Percentiles rank a stretch among this genome's conserved stretches.
These are phyloP conservation scores for Stevia rebaudiana DNA, from an alignment of 140 eudicot genomes.

Conservation along the genomic window DNA sequence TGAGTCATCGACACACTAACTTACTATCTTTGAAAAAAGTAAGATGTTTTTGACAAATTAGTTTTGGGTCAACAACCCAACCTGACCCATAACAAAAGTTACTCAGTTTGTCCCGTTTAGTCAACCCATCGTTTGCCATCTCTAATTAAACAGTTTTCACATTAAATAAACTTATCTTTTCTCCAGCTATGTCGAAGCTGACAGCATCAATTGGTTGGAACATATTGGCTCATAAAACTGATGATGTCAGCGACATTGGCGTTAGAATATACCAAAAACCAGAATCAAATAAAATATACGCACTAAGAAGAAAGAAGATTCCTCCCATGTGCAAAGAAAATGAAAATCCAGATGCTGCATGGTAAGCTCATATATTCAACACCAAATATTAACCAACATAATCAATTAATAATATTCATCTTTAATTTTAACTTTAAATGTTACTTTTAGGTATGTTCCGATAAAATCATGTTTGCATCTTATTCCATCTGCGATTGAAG, in stretches of 20 bases:
- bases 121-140: background rate
- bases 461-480: constrained; percentile 60
- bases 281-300: constrained; percentile 68
- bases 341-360: constrained; percentile 90
- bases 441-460: constrained; percentile 68
- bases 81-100: background rate
- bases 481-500: constrained; percentile 80
- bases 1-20: background rate
- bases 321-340: constrained; percentile 89
- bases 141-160: background rate
- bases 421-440: too few relatives aligned
- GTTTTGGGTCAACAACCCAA: background rate
- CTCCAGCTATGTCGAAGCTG: constrained; percentile 66
- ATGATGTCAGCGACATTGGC: constrained; percentile 78
- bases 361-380: constrained; percentile 39
- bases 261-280: constrained; percentile 88
- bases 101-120: background rate
- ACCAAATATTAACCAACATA: background rate
- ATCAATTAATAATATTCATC: background rate
- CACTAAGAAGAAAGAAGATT: constrained; percentile 67
- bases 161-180: background rate
- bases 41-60: background rate
- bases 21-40: background rate
- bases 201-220: constrained; percentile 93
- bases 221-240: constrained; percentile 83